Evolutionary conservation across 169 alveolate species (phyloP), one percentile per base, ranked within the genome.

Genomic region (Eimeria necatrix): DNA sequence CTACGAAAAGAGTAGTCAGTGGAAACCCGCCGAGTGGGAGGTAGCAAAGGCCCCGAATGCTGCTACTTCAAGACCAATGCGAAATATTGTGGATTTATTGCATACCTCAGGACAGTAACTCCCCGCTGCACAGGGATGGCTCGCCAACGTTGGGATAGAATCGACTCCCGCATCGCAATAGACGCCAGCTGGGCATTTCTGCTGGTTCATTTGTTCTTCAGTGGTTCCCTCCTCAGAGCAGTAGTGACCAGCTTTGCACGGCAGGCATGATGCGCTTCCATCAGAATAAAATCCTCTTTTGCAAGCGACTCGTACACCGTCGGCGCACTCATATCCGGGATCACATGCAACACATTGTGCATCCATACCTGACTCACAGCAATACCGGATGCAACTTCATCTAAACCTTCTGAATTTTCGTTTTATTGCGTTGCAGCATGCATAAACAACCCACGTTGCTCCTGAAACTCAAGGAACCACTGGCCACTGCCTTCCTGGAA

Each of bases 71-170:
- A 32, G 41, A 32, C 41, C 41, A 32, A 32, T 32, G 41, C 41
- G 41, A 32, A 32, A 32, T 32, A 32, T 32, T 32, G 41, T 32
- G 41, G 59, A 0, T 16, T 32, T 18, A 78, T 48, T 14, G 16
- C 92, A 24, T 6, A 84, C 92, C 92, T 84, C 80, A 24, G 92
- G 92, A 56, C 92, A 84, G 80, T 84, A 84, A 59, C 7, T 32
- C 32, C 92, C 92, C 48, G 92, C 74, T 32, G 80, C 61, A 70
- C 92, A 84, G 22, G 92, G 92, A 18, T 84, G 92, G 68, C 92
- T 84, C n/a, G 92, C 92, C 18, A 78, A 78, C 12, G 59, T 24
- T 32, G 92, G 92, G 48, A 84, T 59, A 59, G 92, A 60, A 26
- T 41, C 24, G 68, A 60, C 78, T 12, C 92, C 92, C 7, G 56